Conservation (phyloP, 345 rosid genomes). For the Aquilaria malaccensis region DNA sequence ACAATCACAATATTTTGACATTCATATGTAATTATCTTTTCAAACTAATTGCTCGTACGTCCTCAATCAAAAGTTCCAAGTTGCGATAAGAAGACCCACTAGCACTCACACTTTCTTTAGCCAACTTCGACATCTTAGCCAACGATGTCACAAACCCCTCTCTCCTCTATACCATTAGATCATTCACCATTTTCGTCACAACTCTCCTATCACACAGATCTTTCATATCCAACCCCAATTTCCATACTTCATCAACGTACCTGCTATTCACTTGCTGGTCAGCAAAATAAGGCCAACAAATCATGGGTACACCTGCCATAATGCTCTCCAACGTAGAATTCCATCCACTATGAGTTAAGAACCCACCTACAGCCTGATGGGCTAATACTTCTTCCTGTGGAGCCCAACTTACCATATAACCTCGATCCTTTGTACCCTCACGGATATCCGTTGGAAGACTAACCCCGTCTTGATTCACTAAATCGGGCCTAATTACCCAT, state of each 20-base stretch:
- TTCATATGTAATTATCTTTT: background rate
- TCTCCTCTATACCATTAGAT: slow-evolving; percentile 49
- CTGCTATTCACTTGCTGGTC: slow-evolving; percentile 63
- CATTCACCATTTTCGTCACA: slow-evolving; percentile 44
- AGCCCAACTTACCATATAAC: slow-evolving; percentile 37
- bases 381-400: slow-evolving; percentile 36
- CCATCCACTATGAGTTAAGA: slow-evolving; percentile 71
- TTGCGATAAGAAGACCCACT: slow-evolving; percentile 36
- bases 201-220: slow-evolving; percentile 38
- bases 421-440: slow-evolving; percentile 24
- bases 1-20: background rate
- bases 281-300: slow-evolving; percentile 56
- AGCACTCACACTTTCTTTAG: slow-evolving; percentile 15
- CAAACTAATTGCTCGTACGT: slow-evolving; percentile 20
- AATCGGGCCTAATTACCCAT: slow-evolving; percentile 40
- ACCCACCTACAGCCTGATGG: slow-evolving; percentile 50
- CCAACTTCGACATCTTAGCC: slow-evolving; percentile 20
- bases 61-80: slow-evolving; percentile 31
- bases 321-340: slow-evolving; percentile 75
- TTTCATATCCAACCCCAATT: slow-evolving; percentile 64
- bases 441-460: slow-evolving; percentile 19
- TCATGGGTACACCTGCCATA: slow-evolving; percentile 57
- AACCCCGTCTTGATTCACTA: slow-evolving; percentile 1
- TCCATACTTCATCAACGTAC: slow-evolving; percentile 51
- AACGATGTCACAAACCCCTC: slow-evolving; percentile 27